These are phyloP conservation scores for Hondaea fermentalgiana DNA, from an alignment of 108 stramenopile species.

Conservation along the genomic window DNA sequence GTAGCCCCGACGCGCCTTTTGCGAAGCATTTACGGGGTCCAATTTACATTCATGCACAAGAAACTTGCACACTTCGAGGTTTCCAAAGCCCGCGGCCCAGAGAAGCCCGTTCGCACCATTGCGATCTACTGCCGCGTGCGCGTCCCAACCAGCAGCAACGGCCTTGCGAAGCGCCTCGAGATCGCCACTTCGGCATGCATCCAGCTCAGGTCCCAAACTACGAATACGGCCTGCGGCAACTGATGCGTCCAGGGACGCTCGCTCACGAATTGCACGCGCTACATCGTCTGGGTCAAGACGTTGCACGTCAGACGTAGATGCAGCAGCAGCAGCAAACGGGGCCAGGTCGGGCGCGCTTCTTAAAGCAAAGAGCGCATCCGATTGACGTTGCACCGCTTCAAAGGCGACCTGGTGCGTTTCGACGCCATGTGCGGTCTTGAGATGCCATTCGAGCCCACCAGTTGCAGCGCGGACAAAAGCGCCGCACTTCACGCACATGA, in stretches of 20 bases:
- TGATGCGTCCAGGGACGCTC: neutral
- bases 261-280: neutral
- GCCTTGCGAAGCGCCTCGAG: neutral
- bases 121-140: neutral
- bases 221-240: neutral
- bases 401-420: neutral
- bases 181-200: neutral
- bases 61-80: neutral
- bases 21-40: neutral
- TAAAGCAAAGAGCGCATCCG: neutral
- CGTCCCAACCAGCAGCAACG: neutral
- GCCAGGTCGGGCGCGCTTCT: neutral
- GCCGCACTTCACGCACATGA: slow-evolving; percentile 1
- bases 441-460: neutral
- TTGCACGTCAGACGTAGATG: neutral
- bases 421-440: neutral
- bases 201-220: neutral
- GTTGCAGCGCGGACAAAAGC: neutral
- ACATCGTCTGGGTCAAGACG: neutral
- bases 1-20: neutral
- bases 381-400: neutral
- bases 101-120: neutral
- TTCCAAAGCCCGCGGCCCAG: slow-evolving; percentile 17
- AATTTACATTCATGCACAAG: neutral
- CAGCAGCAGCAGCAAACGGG: neutral